These are phyloP conservation scores for Cardamine occulta DNA, from an alignment of 345 rosid genomes.

Conservation along the genomic window DNA sequence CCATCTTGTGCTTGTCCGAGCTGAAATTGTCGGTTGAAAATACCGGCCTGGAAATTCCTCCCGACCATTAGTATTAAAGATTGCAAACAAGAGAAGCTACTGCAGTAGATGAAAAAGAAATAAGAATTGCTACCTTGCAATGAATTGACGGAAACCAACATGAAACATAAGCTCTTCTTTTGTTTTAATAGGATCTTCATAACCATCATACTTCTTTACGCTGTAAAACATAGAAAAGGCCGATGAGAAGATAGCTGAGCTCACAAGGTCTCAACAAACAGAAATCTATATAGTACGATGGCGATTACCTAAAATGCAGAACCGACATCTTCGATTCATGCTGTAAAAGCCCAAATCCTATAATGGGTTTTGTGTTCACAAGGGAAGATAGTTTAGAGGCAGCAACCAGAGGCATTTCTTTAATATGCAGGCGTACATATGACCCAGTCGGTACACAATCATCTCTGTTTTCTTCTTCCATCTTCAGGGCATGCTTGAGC, in stretches of 20 bases:
- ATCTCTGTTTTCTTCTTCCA: conserved; percentile 60
- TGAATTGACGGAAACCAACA: conserved; percentile 91
- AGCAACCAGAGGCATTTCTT: conserved; percentile 63
- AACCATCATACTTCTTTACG: conserved; percentile 76
- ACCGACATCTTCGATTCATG: conserved; percentile 99
- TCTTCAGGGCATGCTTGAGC: conserved; percentile 58
- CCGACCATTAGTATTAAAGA: not conserved
- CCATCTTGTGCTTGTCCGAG: conserved; percentile 97
- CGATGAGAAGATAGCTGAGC: conserved; percentile 20
- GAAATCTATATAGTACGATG: not conserved
- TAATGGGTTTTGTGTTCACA: conserved; percentile 54
- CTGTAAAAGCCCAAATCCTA: conserved; percentile 85
- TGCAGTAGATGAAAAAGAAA: conserved; percentile 14
- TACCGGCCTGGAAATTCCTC: conserved; percentile 62
- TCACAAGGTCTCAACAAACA: conserved; percentile 18
- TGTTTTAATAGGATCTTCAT: conserved; percentile 77
- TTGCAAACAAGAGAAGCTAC: conserved; percentile 20
- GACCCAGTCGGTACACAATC: conserved; percentile 65
- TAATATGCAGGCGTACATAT: conserved; percentile 72
- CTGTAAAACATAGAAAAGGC: conserved; percentile 48
- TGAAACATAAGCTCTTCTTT: conserved; percentile 92
- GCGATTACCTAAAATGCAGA: conserved; percentile 83
- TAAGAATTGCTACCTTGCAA: conserved; percentile 62
- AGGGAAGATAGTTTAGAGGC: conserved; percentile 60
- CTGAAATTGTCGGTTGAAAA: conserved; percentile 78